phyloP scores from a whole-genome alignment of 1,284 basidiomycete species.

The Ganoderma sinense region DNA sequence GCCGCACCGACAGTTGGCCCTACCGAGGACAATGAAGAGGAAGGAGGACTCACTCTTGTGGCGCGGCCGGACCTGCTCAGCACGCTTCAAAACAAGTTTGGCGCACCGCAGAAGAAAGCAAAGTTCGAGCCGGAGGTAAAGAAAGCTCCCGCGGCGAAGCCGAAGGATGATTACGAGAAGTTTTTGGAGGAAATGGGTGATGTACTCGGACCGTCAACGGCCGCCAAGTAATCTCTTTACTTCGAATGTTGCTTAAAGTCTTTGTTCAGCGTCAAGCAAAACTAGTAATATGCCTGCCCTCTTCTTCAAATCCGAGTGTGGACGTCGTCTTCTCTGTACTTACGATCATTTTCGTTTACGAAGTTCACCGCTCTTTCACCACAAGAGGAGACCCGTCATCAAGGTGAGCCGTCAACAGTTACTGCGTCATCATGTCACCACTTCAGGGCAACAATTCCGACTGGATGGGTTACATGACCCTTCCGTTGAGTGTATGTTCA shows the following conservation, averaged over 20 bases:
- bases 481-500: too few species aligned
- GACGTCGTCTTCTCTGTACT: too few species aligned
- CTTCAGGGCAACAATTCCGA: too few species aligned
- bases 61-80: constrained; percentile 72
- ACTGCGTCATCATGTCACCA: too few species aligned
- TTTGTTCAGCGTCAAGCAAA: not conserved
- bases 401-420: too few species aligned
- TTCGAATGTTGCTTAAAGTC: not conserved
- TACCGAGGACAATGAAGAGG: constrained; percentile 41
- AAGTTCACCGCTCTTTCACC: too few species aligned
- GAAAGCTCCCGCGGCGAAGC: constrained; percentile 39
- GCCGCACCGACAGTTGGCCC: constrained; percentile 64
- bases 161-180: constrained; percentile 76
- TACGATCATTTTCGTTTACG: too few species aligned
- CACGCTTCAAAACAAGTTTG: constrained; percentile 63
- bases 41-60: constrained; percentile 37
- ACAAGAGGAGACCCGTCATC: too few species aligned
- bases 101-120: constrained; percentile 39
- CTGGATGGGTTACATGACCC: too few species aligned
- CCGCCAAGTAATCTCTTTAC: not conserved
- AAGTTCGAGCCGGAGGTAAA: constrained; percentile 36
- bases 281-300: not conserved
- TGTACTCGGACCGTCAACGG: constrained; percentile 42
- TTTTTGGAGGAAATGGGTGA: constrained; percentile 80
- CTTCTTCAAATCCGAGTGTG: too few species aligned